A percentile compares a stretch with the other conserved stretches of the same genome.
Conservation (phyloP, 805 yeast species). For the Ogataea nonfermentans region DNA sequence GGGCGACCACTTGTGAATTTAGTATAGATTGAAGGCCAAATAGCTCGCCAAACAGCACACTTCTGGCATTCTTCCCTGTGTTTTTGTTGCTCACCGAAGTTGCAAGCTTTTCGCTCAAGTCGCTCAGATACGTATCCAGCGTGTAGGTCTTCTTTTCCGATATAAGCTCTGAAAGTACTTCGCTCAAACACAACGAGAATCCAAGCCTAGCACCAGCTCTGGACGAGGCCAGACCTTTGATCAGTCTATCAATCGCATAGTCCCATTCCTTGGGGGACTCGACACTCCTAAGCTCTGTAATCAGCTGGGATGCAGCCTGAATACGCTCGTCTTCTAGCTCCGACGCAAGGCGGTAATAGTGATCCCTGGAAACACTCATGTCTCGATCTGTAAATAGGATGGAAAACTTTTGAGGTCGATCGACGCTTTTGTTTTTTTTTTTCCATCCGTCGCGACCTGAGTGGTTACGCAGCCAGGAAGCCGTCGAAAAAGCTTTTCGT, state of each 20-base stretch:
- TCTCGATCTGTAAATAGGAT: slow-evolving; percentile 3
- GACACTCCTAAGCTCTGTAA: slow-evolving; percentile 53
- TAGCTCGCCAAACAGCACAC: slow-evolving; percentile 74
- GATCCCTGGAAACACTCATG: slow-evolving; percentile 60
- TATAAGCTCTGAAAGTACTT: slow-evolving; percentile 44
- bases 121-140: slow-evolving; percentile 36
- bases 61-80: slow-evolving; percentile 83
- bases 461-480: slow-evolving; percentile 12
- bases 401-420: slow-evolving; percentile 9
- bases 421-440: slow-evolving; percentile 3
- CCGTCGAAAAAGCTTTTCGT: slow-evolving; percentile 22
- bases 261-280: slow-evolving; percentile 62
- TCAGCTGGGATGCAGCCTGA: slow-evolving; percentile 62
- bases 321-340: slow-evolving; percentile 73
- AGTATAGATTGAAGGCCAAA: slow-evolving; percentile 80
- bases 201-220: slow-evolving; percentile 86
- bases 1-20: slow-evolving; percentile 45
- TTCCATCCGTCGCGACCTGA: neutral
- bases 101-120: slow-evolving; percentile 37
- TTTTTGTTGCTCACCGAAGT: slow-evolving; percentile 39
- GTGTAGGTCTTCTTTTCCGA: slow-evolving; percentile 34
- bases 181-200: slow-evolving; percentile 83
- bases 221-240: slow-evolving; percentile 78
- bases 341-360: slow-evolving; percentile 73
- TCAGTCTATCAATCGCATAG: slow-evolving; percentile 74